Base-by-base conservation (phyloP, 257 asterid species). In the Fraxinus quadrangulata region DNA sequence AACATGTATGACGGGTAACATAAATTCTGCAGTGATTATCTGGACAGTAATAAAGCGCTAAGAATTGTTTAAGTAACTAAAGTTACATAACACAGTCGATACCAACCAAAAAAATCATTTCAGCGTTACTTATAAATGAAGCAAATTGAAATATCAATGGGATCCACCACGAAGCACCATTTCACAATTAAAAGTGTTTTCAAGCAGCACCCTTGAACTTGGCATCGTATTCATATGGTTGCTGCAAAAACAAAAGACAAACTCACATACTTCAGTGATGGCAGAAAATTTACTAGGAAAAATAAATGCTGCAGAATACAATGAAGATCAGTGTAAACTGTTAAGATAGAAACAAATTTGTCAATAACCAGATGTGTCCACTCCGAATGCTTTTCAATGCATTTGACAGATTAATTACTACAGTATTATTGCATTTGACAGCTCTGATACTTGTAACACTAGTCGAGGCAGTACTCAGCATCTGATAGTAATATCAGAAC, bases 181-280 rank as follows among this genome's bases (percentile, higher is more conserved):
- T 61, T 10, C 37, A 76, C 67, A 28, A 28, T 68, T 36, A 33
- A 33, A 23, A 19, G 78, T 51, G 5, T 47, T 47, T 16, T 93
- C 87, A 95, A 54, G 89, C 94, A 28, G 90, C 31, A 6, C 97
- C 94, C 86, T 88, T 95, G 89, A 95, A 95, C 78, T 93, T 95
- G 67, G 99, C 99, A 72, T 95, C 99, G 36, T 95, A 95, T 85
- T 95, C 99, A 76, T 93, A 95, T 1, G 98, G 96, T 93, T 95
- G 99, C 99, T 94, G 96, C 87, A 88, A 42, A 72, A 66, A 4
- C 30, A 45, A 70, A 70, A 37, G 45, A 10, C 49, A 71, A 36
- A 3, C 70, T 61, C n/a, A 3, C 73, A 11, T 12, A 79, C 2
- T 59, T 8, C n/a, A 70, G 59, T 47, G 59, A 47, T 4, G 59